Base-by-base conservation (phyloP, 225 moss, liverwort and hornwort species). In the Physcomitrellopsis africana region DNA sequence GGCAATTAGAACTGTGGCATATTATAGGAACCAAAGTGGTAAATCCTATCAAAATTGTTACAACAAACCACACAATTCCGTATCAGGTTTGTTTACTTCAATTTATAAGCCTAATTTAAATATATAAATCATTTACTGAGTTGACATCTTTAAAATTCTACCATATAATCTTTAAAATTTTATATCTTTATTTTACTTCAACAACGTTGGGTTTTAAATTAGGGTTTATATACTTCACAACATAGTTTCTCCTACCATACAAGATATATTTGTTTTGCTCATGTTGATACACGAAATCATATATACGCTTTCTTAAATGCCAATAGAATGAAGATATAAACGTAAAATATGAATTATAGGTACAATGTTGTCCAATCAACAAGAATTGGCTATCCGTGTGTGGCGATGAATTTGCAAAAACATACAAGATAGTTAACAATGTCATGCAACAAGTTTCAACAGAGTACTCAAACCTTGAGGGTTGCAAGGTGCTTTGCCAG, bases 341-440 rank as follows among this genome's bases (percentile, higher is more conserved):
- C 12, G 6, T 0, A 55, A 0, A 68, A 24, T 1, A 71, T 20
- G 0, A 55, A 51, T 54, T 1, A 24, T 22, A 94, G 89, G 90
- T 94, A 44, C 80, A 22, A 13, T 94, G 92, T 47, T 94, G 90
- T 74, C 90, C 84, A 17, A 9, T 85, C 0, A 63, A 88, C 15
- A 29, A 73, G 4, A 72, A 54, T 14, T 81, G 87, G 68, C 72
- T 94, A 11, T 89, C 92, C 8, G 82, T 89, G 1, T 89, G 90
- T 63, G 92, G 92, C 4, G 84, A 94, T 74, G 94, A 90, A 0
- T 94, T 92, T 85, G 85, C 91, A 0, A 94, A 94, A 65, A 89
- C 94, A 2, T 92, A 89, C 22, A 79, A 86, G 62, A 73, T 75
- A 60, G 83, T 84, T 17, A 86, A 94, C 64, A 81, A 81, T 23